Percentiles rank a stretch among this genome's conserved stretches.
Evolutionary conservation across 495 filamentous ascomycete species (phyloP).

Genomic region (Hypomontagnella monticulosa): DNA sequence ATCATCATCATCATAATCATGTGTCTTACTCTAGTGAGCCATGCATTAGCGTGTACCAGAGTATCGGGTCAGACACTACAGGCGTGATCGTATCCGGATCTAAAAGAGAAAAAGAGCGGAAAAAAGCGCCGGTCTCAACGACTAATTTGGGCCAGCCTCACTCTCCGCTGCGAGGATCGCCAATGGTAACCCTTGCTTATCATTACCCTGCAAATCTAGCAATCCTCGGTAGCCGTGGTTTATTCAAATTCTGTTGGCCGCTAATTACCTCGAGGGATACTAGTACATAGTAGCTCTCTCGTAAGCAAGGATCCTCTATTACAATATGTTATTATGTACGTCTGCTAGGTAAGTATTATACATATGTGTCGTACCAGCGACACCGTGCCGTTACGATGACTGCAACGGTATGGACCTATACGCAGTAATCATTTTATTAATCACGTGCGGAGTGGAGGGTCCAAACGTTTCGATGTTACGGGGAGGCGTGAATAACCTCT

Average conservation of each 20-base stretch:
- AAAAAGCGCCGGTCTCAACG: constrained; percentile 29
- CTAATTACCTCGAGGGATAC: not conserved
- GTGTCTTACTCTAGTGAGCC: constrained; percentile 49
- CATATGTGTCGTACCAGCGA: not conserved
- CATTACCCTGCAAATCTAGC: constrained; percentile 29
- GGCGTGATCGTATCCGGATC: constrained; percentile 42
- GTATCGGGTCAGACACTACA: constrained; percentile 49
- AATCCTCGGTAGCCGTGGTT: constrained; percentile 20
- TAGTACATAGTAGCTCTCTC: constrained; percentile 3
- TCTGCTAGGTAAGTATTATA: not conserved
- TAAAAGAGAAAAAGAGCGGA: constrained; percentile 38
- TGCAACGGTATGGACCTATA: not conserved
- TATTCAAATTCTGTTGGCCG: constrained; percentile 4
- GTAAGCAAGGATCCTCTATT: constrained; percentile 14
- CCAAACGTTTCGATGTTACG: not conserved
- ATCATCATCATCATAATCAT: constrained; percentile 27
- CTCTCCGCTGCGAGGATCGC: constrained; percentile 34
- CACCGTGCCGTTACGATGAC: constrained; percentile 3
- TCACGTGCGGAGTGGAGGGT: constrained; percentile 33
- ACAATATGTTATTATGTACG: not conserved
- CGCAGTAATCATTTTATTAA: constrained; percentile 13
- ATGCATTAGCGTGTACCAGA: constrained; percentile 53
- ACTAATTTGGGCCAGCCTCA: constrained; percentile 42
- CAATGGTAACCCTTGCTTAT: constrained; percentile 36
- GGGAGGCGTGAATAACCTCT: not conserved